Evolutionary conservation across 495 filamentous ascomycete species (phyloP), one percentile per base, ranked within the genome.

Genomic region (Evansstolkia leycettana): DNA sequence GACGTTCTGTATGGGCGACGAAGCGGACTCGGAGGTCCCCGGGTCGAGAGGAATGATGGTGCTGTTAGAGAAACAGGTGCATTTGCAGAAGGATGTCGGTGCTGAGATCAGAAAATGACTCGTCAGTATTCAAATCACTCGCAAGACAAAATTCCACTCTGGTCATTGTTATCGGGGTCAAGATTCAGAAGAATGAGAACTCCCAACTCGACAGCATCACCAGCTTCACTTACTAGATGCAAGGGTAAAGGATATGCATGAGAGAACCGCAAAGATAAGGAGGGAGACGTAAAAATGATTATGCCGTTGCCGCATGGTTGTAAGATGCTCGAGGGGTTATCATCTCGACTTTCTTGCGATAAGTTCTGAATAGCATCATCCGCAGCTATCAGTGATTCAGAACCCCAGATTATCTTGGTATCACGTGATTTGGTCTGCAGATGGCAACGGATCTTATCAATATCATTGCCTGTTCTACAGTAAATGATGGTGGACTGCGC

Each of bases 21-120:
- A 45, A 30, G 9, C 23, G 33, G 53, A 44, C 31, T 46, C 49
- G 30, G 50, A 41, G 17, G 57, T 52, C 11, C 38, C 47, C 17
- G 52, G 50, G 26, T 60, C 45, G 30, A 58, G 56, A 37, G 65
- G 54, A 51, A 98, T 94, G 41, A 96, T 86, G 38, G 82, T 93
- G 65, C 76, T 84, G 63, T 95, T 93, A 36, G 74, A 73, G 65
- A 82, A 81, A 64, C 90, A 96, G 38, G 82, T 93, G 60, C 90
- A 98, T 80, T 95, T 98, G 76, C 90, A 98, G 65, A 94, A 96
- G 23, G 84, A 83, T 15, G 82, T 82, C 12, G 84, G 64, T n/a
- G 55, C 63, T 67, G 17, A 2, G 31, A 25, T 12, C 12, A 34
- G 17, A 5, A 25, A 29, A 28, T n/a, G 31, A 16, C 13, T 10